Evolutionary conservation across 306 rosid genomes (phyloP).

Genomic region (Rosa multiflora): DNA sequence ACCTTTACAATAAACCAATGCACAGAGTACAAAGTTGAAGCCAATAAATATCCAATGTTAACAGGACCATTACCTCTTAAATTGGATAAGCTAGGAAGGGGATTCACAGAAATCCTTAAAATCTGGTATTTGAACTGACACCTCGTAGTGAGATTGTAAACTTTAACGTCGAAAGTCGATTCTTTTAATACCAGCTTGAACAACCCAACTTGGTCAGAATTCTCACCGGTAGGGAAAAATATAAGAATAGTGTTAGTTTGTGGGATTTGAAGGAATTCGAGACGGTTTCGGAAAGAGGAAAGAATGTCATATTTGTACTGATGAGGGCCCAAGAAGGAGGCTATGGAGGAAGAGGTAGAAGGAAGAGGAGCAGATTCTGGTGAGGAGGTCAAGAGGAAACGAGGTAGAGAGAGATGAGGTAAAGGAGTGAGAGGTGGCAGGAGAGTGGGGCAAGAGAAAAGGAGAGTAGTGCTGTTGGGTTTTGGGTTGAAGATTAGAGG

Average conservation of each 20-base stretch:
- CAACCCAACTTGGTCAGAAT: conserved; percentile 50
- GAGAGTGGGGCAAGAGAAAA: conserved; percentile 45
- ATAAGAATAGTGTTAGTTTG: conserved; percentile 23
- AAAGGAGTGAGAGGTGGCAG: conserved; percentile 32
- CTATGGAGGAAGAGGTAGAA: conserved; percentile 50
- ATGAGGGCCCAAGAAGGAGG: conserved; percentile 31
- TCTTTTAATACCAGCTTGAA: conserved; percentile 26
- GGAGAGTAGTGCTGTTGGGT: conserved; percentile 25
- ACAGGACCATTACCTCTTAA: conserved; percentile 18
- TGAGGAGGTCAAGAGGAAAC: conserved; percentile 42
- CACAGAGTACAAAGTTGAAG: conserved; percentile 47
- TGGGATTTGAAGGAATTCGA: conserved; percentile 43
- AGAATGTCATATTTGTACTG: conserved; percentile 5
- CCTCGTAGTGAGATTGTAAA: conserved; percentile 20
- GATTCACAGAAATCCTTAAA: conserved; percentile 40
- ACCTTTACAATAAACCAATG: conserved; percentile 49
- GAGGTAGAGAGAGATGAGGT: conserved; percentile 33
- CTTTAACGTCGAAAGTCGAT: conserved; percentile 16
- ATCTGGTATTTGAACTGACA: conserved; percentile 34
- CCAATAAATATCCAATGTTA: conserved; percentile 50
- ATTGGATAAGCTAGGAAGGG: conserved; percentile 5
- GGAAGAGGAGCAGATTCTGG: conserved; percentile 34
- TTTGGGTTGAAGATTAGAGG: conserved; percentile 65
- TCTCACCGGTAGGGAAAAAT: conserved; percentile 59
- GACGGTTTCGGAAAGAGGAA: conserved; percentile 40